phyloP scores from a whole-genome alignment of 352 stramenopile species.

The Globisporangium emineosum region DNA sequence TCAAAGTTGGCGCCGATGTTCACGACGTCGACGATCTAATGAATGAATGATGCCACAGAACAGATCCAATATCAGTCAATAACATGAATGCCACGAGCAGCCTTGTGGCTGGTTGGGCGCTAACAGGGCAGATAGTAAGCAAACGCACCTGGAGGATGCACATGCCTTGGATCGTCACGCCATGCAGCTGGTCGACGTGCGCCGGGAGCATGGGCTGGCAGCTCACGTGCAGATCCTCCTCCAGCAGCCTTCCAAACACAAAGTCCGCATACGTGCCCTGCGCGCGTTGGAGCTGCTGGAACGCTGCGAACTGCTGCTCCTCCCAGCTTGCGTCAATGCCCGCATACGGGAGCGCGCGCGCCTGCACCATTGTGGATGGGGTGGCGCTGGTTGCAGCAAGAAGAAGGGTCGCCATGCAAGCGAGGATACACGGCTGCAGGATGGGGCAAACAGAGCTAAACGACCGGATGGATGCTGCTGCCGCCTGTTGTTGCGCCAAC shows the following conservation, averaged over 20 bases:
- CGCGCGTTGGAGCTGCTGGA: constrained; percentile 21
- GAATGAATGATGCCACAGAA: neutral
- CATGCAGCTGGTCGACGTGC: constrained; percentile 44
- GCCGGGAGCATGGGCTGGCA: constrained; percentile 55
- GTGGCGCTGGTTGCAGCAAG: neutral
- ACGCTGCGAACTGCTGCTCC: constrained; percentile 38
- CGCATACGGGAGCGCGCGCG: constrained; percentile 45
- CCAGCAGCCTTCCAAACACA: constrained; percentile 57
- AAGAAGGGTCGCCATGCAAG: neutral
- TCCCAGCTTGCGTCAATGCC: constrained; percentile 60
- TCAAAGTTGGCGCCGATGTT: constrained; percentile 80
- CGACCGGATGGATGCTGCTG: neutral
- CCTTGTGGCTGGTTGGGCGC: too few relatives aligned
- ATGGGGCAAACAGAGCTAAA: too few relatives aligned
- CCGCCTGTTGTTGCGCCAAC: constrained; percentile 1
- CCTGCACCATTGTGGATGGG: constrained; percentile 5
- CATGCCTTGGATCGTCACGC: constrained; percentile 53
- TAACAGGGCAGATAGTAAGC: too few relatives aligned
- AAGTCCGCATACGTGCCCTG: constrained; percentile 37
- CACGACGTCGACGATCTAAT: constrained; percentile 70
- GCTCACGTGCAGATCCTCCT: constrained; percentile 65
- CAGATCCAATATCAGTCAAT: neutral
- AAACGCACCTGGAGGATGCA: constrained; percentile 72
- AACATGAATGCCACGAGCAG: too few relatives aligned
- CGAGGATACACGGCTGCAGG: neutral